Base-by-base conservation (phyloP, 192 early-diverging fungal genomes). In the Rhizophagus sp. region DNA sequence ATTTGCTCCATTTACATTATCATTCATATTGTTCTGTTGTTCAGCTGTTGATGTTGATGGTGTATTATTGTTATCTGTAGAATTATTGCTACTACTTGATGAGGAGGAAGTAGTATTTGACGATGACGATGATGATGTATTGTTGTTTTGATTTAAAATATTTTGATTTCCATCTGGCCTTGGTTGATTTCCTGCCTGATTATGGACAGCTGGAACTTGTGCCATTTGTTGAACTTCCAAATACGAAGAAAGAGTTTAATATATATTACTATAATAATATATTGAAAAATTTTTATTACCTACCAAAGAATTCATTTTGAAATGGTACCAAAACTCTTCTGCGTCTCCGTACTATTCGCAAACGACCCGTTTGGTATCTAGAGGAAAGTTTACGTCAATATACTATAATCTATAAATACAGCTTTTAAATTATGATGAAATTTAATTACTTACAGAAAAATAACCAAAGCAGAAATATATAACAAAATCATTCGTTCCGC, bases 291-390 rank as follows among this genome's bases (percentile, higher is more conserved):
- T 12, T 30, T 39, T 76, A 41, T 47, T 34, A 24, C 64, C 27
- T 52, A 78, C 66, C 64, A 50, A 65, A 47, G 11, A 69, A 25
- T 22, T 65, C 62, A 78, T 69, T 69, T 39, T 47, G 30, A 34
- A 39, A 19, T 63, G 52, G 44, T 39, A 65, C 25, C 52, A 79
- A 5, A 62, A 73, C 19, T 33, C 81, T 39, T 73, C 80, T 66
- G 25, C 79, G 63, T 82, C 83, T 71, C 57, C 83, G 79, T 22
- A 87, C 86, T 65, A 88, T 82, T 9, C 87, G 81, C 24, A 90
- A 84, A 70, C 87, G 82, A 15, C 88, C 88, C 10, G 88, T 90
- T 81, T 90, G 88, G 66, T 88, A 86, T 47, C 83, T 86, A 81
- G 19, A 27, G 19, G 12, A 57, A 33, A 24, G 36, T 39, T 10